Percentiles rank a stretch among this genome's conserved stretches.
Evolutionary conservation across 2,329 filamentous ascomycete genomes (phyloP).

Genomic region (Macrophomina phaseolina): DNA sequence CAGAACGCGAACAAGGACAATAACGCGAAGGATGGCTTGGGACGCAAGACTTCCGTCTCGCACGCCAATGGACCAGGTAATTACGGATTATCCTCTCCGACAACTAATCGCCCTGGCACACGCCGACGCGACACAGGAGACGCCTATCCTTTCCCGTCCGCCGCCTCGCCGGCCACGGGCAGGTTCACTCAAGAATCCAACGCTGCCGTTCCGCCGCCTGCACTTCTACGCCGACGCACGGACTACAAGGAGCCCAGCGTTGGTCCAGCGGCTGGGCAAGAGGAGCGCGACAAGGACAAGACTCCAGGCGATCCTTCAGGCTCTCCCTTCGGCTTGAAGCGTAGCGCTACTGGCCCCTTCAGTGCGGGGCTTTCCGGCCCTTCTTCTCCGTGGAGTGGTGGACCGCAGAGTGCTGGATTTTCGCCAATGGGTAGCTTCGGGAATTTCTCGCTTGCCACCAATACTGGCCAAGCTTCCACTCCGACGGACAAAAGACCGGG

Average conservation of each 20-base stretch:
- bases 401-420: slow-evolving; percentile 66
- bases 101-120: slow-evolving; percentile 72
- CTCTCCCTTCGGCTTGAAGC: slow-evolving; percentile 54
- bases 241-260: slow-evolving; percentile 61
- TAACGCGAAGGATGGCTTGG: slow-evolving; percentile 58
- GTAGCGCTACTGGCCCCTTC: slow-evolving; percentile 61
- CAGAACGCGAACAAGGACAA: slow-evolving; percentile 69
- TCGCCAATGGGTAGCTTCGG: slow-evolving; percentile 86
- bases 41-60: slow-evolving; percentile 82
- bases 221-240: slow-evolving; percentile 65
- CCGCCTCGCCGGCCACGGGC: slow-evolving; percentile 65
- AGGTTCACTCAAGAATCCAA: slow-evolving; percentile 68
- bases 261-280: slow-evolving; percentile 47
- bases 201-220: slow-evolving; percentile 64
- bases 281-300: slow-evolving; percentile 59
- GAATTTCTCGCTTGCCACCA: slow-evolving; percentile 73
- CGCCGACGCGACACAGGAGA: slow-evolving; percentile 86
- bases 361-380: slow-evolving; percentile 55
- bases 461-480: slow-evolving; percentile 59
- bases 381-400: slow-evolving; percentile 64
- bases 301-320: slow-evolving; percentile 33
- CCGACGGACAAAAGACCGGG: slow-evolving; percentile 73
- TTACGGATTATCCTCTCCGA: slow-evolving; percentile 76
- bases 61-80: slow-evolving; percentile 63
- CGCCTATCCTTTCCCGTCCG: slow-evolving; percentile 62